Base-by-base conservation (phyloP, 345 rosid genomes). In the Cardiospermum halicacabum region DNA sequence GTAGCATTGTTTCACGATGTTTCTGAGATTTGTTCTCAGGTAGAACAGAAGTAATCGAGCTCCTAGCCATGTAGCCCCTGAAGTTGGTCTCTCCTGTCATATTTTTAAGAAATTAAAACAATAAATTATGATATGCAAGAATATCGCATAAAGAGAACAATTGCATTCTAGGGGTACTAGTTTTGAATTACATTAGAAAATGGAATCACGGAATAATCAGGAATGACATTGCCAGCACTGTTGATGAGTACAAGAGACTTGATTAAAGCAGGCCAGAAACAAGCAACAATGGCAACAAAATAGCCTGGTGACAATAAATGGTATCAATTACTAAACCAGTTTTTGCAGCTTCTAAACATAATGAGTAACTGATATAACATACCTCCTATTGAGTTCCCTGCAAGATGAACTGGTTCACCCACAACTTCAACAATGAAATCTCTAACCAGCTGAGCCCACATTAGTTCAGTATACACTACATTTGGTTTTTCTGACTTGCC, bases 401-500 rank as follows among this genome's bases (percentile, higher is more conserved):
- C 79, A 34, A 85, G 79, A 74, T 92, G 95, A 53, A 83, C 89
- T 15, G 98, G 91, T 75, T 92, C 96, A 7, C 86, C 82, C 13
- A 89, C 89, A 56, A 87, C 84, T 73, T 85, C 95, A 68, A 77
- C 67, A 48, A 87, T 73, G 74, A 92, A 89, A 75, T 92, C 98
- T 73, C 91, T 84, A 63, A 92, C 73, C 72, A 92, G 36, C 79
- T 89, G 91, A 58, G 95, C 88, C 98, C 96, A 92, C 70, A 87
- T 60, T 40, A 82, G 85, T 80, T 92, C 98, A 11, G 91, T 89
- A 75, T 92, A 89, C 22, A 85, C 79, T 65, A 82, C 65, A 74
- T 85, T 89, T 40, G 98, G 96, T 79, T 92, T 92, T 58, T 92
- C 96, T 64, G 98, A 92, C 78, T 80, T 85, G 72, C 98, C 96